Percentiles rank a stretch among this genome's conserved stretches.
Conservation (phyloP, 2,329 filamentous ascomycete genomes). For the Calonectria ilicicola region DNA sequence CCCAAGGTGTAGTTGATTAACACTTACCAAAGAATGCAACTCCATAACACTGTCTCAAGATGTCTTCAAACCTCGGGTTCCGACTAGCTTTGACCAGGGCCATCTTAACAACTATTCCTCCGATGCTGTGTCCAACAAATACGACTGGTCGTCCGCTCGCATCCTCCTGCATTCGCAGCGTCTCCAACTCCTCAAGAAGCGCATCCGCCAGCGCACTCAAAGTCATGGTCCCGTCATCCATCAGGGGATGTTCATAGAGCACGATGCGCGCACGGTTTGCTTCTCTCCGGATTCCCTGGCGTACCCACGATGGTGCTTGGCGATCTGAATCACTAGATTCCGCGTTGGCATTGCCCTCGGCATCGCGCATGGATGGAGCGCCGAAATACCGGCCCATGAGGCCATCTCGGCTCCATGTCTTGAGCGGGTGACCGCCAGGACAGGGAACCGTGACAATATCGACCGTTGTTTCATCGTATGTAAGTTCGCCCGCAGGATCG, state of each 20-base stretch:
- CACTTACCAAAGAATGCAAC: slow-evolving; percentile 69
- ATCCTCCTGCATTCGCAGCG: slow-evolving; percentile 48
- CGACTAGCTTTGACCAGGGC: slow-evolving; percentile 62
- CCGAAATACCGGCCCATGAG: slow-evolving; percentile 61
- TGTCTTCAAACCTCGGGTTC: slow-evolving; percentile 51
- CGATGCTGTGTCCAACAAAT: slow-evolving; percentile 72
- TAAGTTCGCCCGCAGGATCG: slow-evolving; percentile 50
- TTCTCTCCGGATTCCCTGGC: slow-evolving; percentile 63
- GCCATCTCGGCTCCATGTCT: slow-evolving; percentile 65
- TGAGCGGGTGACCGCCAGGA: slow-evolving; percentile 63
- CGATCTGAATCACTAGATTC: slow-evolving; percentile 30
- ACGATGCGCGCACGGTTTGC: slow-evolving; percentile 62
- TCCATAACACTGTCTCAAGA: slow-evolving; percentile 69
- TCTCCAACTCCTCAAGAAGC: slow-evolving; percentile 57
- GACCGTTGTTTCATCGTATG: slow-evolving; percentile 65
- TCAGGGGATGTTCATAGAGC: slow-evolving; percentile 62
- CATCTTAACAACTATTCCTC: slow-evolving; percentile 70
- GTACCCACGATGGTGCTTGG: slow-evolving; percentile 60
- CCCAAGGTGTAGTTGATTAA: rapidly evolving
- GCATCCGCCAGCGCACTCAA: slow-evolving; percentile 59
- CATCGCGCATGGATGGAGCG: slow-evolving; percentile 53
- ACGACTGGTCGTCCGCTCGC: slow-evolving; percentile 63
- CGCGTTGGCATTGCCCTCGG: slow-evolving; percentile 37
- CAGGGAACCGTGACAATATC: slow-evolving; percentile 67
- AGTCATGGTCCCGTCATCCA: slow-evolving; percentile 53